Evolutionary conservation across 2,329 filamentous ascomycete genomes (phyloP), one percentile per base, ranked within the genome.

Genomic region (Chrysoporthe austroafricana): DNA sequence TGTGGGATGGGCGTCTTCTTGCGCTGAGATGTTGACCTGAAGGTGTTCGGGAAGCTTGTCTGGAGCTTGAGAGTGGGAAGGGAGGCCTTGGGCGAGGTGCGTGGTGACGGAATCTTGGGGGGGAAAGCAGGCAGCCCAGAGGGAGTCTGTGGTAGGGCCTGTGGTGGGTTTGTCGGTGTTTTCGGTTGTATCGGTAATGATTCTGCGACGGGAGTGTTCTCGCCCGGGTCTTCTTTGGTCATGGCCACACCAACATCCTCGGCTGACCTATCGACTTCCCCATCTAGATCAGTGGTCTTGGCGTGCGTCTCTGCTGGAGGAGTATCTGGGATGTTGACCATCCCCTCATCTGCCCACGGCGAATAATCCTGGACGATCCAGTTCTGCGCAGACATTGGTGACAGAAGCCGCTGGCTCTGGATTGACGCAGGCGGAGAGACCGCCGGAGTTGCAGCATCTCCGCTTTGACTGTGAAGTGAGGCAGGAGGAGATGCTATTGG

Each of bases 1-100:
- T 66, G 66, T 14, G 63, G 56, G 34, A 68, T 56, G 16, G 64
- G 63, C 32, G 63, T 69, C 56, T 54, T 52, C 64, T 61, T 69
- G 39, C 66, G 62, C n/a, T 21, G 48, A 6, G 62, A 14, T 8
- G 36, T 54, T 2, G 63, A 59, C 36, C 52, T 50, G 18, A 66
- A 52, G 21, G 70, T 71, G 48, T 71, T 66, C 26, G 73, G 73
- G 67, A 85, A 84, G 26, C 65, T 67, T 34, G 70, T 71, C 63
- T 71, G 70, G 4, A 71, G 63, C 62, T 59, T 71, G 5, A 71
- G 66, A 1, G 54, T 44, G 18, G 70, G 70, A 11, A 65, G 66
- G 14, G 57, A 60, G n/a, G 63, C 66, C 54, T 63, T 69, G 39
- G 67, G 59, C 2, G 44, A 56, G 34, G 46, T 52, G 9, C 60